Evolutionary conservation across 176 grass and related monocot genomes (phyloP).

Genomic region (Rhynchospora breviuscula): DNA sequence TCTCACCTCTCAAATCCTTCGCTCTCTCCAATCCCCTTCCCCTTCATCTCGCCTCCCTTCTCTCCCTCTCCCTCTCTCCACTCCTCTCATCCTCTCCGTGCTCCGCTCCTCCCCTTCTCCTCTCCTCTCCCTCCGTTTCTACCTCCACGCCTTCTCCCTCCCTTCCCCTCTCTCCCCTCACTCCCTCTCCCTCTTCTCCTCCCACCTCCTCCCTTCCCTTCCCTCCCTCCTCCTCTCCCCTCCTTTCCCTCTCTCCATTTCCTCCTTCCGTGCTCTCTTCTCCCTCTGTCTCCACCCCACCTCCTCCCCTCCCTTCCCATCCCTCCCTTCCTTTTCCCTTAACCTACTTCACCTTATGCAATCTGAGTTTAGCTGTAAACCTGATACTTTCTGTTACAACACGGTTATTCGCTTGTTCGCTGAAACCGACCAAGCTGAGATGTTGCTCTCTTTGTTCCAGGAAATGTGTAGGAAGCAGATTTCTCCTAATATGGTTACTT

Average conservation of each 20-base stretch:
- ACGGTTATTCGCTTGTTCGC: conserved; percentile 17
- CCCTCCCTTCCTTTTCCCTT: conserved; percentile 16
- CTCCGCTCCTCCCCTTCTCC: conserved; percentile 35
- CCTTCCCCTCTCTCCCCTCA: conserved; percentile 28
- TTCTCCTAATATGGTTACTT: conserved; percentile 37
- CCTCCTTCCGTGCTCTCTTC: conserved; percentile 34
- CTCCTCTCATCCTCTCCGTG: conserved; percentile 40
- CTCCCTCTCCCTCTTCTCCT: conserved; percentile 38
- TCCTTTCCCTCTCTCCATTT: conserved; percentile 37
- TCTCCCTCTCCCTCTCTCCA: conserved; percentile 26
- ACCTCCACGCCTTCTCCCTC: conserved; percentile 32
- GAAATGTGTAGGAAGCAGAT: conserved; percentile 43
- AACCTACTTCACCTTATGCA: conserved; percentile 34
- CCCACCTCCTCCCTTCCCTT: conserved; percentile 36
- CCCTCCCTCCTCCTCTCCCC: conserved; percentile 35
- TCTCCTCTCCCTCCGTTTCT: conserved; percentile 34
- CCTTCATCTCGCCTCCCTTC: conserved; percentile 42
- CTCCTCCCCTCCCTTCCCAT: conserved; percentile 32
- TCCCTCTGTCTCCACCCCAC: conserved; percentile 48
- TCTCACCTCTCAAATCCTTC: conserved; percentile 23
- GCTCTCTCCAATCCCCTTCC: conserved; percentile 32
- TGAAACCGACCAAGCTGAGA: conserved; percentile 5
- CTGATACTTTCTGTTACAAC: conserved; percentile 37
- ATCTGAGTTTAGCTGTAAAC: conserved; percentile 26
- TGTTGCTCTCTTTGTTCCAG: conserved; percentile 35